Percentiles rank a stretch among this genome's conserved stretches.
Evolutionary conservation across 352 stramenopile species (phyloP).

Genomic region (Phytopythium boreale): DNA sequence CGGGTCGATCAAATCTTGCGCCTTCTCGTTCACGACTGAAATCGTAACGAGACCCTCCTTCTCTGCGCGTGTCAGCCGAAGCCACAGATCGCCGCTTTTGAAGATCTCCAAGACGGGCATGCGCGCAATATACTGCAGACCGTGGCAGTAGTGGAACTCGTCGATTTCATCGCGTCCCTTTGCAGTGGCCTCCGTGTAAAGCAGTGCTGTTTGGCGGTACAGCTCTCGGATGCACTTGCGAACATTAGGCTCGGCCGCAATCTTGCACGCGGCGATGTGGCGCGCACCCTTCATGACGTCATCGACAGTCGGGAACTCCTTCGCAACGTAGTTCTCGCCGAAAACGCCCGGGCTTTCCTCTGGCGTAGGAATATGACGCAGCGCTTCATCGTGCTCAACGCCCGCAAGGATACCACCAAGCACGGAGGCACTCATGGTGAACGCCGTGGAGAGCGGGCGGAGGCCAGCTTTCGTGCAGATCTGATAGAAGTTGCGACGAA

Average conservation of each 20-base stretch:
- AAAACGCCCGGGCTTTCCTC: slow-evolving; percentile 68
- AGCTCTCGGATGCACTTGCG: slow-evolving; percentile 83
- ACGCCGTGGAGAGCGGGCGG: slow-evolving; percentile 60
- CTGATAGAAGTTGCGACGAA: slow-evolving; percentile 86
- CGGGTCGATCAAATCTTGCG: slow-evolving; percentile 80
- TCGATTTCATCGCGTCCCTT: slow-evolving; percentile 88
- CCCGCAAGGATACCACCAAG: slow-evolving; percentile 74
- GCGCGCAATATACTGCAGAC: slow-evolving; percentile 81
- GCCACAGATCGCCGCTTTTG: slow-evolving; percentile 69
- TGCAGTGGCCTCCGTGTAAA: slow-evolving; percentile 73
- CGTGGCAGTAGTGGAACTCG: slow-evolving; percentile 86
- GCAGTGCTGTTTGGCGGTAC: slow-evolving; percentile 68
- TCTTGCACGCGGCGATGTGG: slow-evolving; percentile 85
- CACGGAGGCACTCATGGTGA: slow-evolving; percentile 86
- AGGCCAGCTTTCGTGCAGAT: slow-evolving; percentile 86
- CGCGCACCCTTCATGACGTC: slow-evolving; percentile 87
- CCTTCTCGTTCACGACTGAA: slow-evolving; percentile 77
- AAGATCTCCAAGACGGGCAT: slow-evolving; percentile 85
- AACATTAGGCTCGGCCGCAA: slow-evolving; percentile 82
- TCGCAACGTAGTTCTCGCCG: slow-evolving; percentile 75
- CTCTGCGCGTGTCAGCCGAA: slow-evolving; percentile 73
- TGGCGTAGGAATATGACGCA: slow-evolving; percentile 70
- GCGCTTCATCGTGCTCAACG: slow-evolving; percentile 61
- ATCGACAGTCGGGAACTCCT: slow-evolving; percentile 81
- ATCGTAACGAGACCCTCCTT: slow-evolving; percentile 83